These are phyloP conservation scores for Deuterostichococcus epilithicus DNA, from an alignment of 139 green algal species.

Conservation along the genomic window DNA sequence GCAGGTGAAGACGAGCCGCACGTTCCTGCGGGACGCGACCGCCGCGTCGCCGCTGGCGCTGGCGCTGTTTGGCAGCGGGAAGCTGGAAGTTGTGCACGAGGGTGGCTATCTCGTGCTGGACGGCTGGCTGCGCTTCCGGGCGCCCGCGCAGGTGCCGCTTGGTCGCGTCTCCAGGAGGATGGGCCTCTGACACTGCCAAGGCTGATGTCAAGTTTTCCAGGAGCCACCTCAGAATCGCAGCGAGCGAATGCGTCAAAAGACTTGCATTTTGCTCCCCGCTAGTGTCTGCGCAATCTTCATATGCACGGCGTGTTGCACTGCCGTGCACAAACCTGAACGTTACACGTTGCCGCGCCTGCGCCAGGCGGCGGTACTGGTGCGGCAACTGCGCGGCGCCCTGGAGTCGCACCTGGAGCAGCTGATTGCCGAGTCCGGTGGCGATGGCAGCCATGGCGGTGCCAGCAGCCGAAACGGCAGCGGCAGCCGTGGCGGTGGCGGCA, in stretches of 20 bases:
- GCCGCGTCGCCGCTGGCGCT: conserved; percentile 69
- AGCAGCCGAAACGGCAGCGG: too few species aligned
- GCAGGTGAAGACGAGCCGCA: conserved; percentile 68
- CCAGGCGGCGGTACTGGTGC: conserved; percentile 84
- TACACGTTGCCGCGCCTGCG: conserved; percentile 3
- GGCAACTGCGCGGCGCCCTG: conserved; percentile 68
- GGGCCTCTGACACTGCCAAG: neutral
- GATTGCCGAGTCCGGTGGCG: too few species aligned
- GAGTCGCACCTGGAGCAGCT: conserved; percentile 47
- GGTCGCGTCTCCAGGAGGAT: neutral
- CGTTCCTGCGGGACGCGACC: conserved; percentile 84
- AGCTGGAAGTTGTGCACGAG: conserved; percentile 60
- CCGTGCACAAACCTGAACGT: too few species aligned
- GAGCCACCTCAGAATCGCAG: too few species aligned
- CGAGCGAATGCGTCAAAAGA: too few species aligned
- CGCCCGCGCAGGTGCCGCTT: neutral
- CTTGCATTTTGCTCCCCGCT: too few species aligned
- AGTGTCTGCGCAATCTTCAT: conserved; percentile 10
- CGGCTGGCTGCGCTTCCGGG: conserved; percentile 54
- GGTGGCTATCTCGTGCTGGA: conserved; percentile 63
- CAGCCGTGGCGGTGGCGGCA: too few species aligned
- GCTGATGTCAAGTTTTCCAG: neutral
- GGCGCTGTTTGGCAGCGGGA: conserved; percentile 78
- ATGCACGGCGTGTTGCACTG: too few species aligned
- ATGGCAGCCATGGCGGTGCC: too few species aligned